These are phyloP conservation scores for Fusarium acutatum DNA, from an alignment of 2,329 filamentous ascomycete species.

Conservation along the genomic window DNA sequence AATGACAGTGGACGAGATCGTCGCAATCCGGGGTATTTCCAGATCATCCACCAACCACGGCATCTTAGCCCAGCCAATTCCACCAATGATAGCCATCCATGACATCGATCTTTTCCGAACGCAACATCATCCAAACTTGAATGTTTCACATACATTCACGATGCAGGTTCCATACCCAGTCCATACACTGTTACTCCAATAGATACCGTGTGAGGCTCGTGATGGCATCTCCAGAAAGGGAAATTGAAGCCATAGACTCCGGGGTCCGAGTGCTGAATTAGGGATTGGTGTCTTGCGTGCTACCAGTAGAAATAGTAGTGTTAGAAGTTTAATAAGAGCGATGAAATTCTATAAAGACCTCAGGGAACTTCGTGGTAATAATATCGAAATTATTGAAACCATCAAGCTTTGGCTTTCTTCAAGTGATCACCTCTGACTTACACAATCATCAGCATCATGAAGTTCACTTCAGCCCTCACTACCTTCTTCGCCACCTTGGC, in stretches of 20 bases:
- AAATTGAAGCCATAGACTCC: neutral
- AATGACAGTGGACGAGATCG: conserved; percentile 5
- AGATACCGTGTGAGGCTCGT: neutral
- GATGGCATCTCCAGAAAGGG: neutral
- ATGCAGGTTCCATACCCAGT: neutral
- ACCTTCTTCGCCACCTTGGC: conserved; percentile 27
- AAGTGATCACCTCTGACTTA: neutral
- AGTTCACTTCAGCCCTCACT: conserved; percentile 16
- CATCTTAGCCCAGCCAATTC: neutral
- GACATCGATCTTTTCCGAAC: neutral
- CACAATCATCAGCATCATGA: conserved; percentile 15
- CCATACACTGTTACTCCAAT: neutral
- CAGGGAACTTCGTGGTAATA: neutral
- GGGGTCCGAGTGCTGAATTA: conserved; percentile 7
- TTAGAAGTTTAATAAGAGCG: accelerated
- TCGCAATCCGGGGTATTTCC: neutral
- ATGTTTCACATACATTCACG: conserved; percentile 8
- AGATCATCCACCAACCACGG: conserved; percentile 28
- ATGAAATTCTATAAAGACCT: conserved; percentile 11
- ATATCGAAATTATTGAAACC: neutral
- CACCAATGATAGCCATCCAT: conserved; percentile 1
- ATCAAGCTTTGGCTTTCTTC: neutral
- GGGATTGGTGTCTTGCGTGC: neutral
- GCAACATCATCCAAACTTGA: neutral
- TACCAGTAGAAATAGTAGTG: neutral